A percentile compares a stretch with the other conserved stretches of the same genome.
Evolutionary conservation across 1,139 yeast genomes (phyloP).

Genomic region (Kluyveromyces sp.): DNA sequence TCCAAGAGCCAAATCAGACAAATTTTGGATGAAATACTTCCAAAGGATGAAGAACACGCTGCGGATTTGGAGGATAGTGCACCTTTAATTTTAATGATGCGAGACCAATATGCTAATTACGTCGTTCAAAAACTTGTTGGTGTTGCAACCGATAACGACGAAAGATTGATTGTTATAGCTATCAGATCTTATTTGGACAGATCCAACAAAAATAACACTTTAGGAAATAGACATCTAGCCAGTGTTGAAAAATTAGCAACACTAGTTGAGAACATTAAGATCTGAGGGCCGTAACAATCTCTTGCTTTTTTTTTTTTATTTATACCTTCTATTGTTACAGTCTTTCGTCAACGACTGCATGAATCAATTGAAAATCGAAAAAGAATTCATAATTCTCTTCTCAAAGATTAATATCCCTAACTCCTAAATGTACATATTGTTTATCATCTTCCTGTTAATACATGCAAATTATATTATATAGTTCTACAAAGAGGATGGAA

Average conservation of each 20-base stretch:
- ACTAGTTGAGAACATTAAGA: conserved; percentile 26
- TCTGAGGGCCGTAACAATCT: conserved; percentile 9
- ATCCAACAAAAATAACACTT: conserved; percentile 24
- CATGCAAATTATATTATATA: conserved; percentile 1
- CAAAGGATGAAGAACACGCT: conserved; percentile 31
- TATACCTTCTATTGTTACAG: not conserved
- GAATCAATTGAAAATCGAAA: not conserved
- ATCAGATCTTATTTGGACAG: conserved; percentile 45
- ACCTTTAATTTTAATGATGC: conserved; percentile 80
- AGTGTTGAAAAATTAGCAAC: conserved; percentile 71
- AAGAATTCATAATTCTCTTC: not conserved
- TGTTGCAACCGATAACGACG: conserved; percentile 63
- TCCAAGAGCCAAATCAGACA: conserved; percentile 50
- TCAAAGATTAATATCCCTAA: not conserved
- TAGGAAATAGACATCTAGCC: conserved; percentile 61
- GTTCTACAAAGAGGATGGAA: not conserved
- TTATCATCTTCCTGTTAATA: conserved; percentile 5
- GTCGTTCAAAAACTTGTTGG: conserved; percentile 93
- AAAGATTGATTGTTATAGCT: conserved; percentile 50
- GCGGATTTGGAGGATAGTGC: conserved; percentile 46
- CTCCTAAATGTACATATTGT: conserved; percentile 5
- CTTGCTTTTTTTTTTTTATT: not conserved
- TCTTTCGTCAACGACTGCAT: not conserved
- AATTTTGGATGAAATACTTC: conserved; percentile 41
- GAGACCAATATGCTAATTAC: conserved; percentile 95